Conservation (phyloP, 169 alveolate species). For the Perkinsus olseni region DNA sequence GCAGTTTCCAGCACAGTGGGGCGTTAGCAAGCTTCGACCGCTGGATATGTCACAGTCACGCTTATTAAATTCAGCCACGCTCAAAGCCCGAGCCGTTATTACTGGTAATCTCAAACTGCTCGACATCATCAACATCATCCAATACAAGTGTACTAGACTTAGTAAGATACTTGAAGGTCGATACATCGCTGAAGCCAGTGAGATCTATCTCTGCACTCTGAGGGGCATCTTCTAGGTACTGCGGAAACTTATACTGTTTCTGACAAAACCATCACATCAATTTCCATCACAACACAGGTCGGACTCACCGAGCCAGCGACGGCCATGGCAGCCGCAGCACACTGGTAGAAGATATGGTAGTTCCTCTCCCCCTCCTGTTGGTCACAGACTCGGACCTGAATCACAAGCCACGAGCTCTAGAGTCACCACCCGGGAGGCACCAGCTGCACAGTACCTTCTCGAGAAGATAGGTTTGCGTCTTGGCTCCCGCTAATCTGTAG, state of each 20-base stretch:
- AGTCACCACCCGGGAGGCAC: neutral
- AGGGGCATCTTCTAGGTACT: neutral
- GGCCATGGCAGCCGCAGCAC: slow-evolving; percentile 54
- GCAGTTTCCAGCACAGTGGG: too few relatives aligned
- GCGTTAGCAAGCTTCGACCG: too few relatives aligned
- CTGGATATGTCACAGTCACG: too few relatives aligned
- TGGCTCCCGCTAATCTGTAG: slow-evolving; percentile 82
- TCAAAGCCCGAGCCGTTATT: too few relatives aligned
- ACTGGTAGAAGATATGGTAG: slow-evolving; percentile 93
- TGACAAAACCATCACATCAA: neutral
- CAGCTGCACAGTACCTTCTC: slow-evolving; percentile 74
- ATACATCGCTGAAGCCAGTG: neutral
- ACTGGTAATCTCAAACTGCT: slow-evolving; percentile 63
- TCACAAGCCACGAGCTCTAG: neutral
- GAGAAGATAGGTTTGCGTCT: slow-evolving; percentile 86
- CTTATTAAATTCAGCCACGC: too few relatives aligned
- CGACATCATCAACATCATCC: slow-evolving; percentile 67
- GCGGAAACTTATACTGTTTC: neutral
- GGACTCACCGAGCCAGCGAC: slow-evolving; percentile 23
- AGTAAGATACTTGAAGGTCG: slow-evolving; percentile 31
- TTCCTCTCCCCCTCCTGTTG: slow-evolving; percentile 91
- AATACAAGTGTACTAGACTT: slow-evolving; percentile 51
- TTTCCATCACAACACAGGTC: slow-evolving; percentile 15
- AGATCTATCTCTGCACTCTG: neutral
- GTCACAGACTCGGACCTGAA: slow-evolving; percentile 68